A percentile compares a stretch with the other conserved stretches of the same genome.
Evolutionary conservation across 805 yeast genomes (phyloP).

Genomic region (Lipomyces sp.): DNA sequence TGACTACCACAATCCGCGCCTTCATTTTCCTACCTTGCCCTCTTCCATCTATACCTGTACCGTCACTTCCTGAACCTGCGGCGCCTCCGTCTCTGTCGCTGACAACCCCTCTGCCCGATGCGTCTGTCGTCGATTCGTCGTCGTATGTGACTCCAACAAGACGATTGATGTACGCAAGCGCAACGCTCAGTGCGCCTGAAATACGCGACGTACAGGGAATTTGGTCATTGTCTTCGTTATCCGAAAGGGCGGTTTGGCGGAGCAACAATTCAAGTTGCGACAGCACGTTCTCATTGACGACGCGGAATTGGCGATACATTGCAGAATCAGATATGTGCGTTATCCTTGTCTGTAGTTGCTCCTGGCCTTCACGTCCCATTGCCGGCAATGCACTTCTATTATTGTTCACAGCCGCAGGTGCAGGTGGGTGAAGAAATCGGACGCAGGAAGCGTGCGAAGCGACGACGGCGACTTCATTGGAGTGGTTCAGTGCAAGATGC

Average conservation of each 20-base stretch:
- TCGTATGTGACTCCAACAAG: slow-evolving; percentile 2
- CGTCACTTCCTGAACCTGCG: too few species aligned
- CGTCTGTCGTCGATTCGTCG: neutral
- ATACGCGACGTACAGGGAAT: slow-evolving; percentile 45
- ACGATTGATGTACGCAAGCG: slow-evolving; percentile 71
- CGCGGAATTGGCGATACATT: slow-evolving; percentile 82
- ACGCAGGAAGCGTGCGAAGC: slow-evolving; percentile 73
- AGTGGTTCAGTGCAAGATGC: slow-evolving; percentile 78
- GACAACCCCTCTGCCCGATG: neutral
- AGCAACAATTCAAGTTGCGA: slow-evolving; percentile 53
- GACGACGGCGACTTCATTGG: slow-evolving; percentile 78
- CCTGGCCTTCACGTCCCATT: neutral
- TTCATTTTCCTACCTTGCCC: slow-evolving; percentile 44
- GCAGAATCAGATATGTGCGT: slow-evolving; percentile 31
- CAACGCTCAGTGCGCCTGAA: slow-evolving; percentile 78
- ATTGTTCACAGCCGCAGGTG: neutral
- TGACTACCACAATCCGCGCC: slow-evolving; percentile 61
- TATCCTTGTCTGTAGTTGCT: neutral
- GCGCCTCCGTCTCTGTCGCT: slow-evolving; percentile 1
- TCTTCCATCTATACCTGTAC: neutral
- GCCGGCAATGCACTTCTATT: too few species aligned
- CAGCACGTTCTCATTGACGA: slow-evolving; percentile 71
- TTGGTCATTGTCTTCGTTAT: slow-evolving; percentile 18
- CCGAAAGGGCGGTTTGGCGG: slow-evolving; percentile 37
- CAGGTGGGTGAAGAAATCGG: slow-evolving; percentile 61